phyloP scores from a whole-genome alignment of 192 early-diverging fungal genomes.

The Pecoramyces ruminantium region DNA sequence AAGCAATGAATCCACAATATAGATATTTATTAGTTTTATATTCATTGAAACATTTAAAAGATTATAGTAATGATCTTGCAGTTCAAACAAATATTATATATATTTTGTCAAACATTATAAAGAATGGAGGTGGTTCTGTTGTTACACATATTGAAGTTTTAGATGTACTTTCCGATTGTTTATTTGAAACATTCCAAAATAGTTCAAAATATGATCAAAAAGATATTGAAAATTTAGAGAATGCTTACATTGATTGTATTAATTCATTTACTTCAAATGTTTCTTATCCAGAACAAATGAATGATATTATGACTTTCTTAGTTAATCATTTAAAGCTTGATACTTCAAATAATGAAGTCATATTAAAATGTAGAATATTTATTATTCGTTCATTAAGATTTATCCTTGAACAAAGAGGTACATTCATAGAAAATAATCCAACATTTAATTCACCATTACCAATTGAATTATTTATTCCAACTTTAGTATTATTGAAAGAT shows the following conservation, averaged over 20 bases:
- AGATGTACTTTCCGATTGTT: not conserved
- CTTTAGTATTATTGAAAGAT: not conserved
- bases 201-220: not conserved
- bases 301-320: not conserved
- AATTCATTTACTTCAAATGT: not conserved
- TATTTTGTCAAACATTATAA: not conserved
- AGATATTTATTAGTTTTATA: not conserved
- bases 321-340: not conserved
- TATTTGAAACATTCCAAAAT: not conserved
- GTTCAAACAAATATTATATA: not conserved
- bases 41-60: not conserved
- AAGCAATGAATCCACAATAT: not conserved
- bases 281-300: not conserved
- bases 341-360: not conserved
- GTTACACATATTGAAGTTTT: not conserved
- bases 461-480: not conserved
- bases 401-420: not conserved
- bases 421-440: not conserved
- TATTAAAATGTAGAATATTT: not conserved
- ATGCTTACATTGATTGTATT: not conserved
- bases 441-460: not conserved
- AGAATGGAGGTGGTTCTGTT: not conserved
- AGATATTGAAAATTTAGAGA: not conserved
- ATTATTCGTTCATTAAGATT: not conserved
- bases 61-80: not conserved